phyloP scores from a whole-genome alignment of 805 yeast genomes.

The Ogataea philodendri region DNA sequence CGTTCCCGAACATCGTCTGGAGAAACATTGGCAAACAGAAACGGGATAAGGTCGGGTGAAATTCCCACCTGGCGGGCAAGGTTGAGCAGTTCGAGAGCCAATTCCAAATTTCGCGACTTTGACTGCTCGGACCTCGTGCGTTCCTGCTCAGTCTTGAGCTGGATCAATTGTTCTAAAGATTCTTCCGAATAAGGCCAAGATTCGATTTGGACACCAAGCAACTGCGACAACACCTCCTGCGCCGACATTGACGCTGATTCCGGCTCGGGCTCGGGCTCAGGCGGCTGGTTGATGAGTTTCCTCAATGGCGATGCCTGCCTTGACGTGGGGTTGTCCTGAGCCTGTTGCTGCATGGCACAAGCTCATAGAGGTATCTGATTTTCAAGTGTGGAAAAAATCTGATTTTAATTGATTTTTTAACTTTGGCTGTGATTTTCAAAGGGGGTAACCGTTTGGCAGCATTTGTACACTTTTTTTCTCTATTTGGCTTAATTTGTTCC shows the following conservation, averaged over 20 bases:
- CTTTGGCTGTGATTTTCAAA: constrained; percentile 6
- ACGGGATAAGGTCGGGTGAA: constrained; percentile 28
- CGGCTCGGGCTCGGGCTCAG: constrained; percentile 2
- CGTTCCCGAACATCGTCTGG: constrained; percentile 16
- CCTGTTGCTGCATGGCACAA: constrained; percentile 11
- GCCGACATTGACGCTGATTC: too few relatives aligned
- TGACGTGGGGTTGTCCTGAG: constrained; percentile 10
- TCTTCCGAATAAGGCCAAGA: constrained; percentile 37
- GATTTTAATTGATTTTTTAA: too few relatives aligned
- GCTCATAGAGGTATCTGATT: constrained; percentile 7
- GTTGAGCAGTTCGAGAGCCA: constrained; percentile 39
- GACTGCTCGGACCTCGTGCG: constrained; percentile 39
- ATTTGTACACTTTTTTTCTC: too few relatives aligned
- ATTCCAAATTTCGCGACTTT: constrained; percentile 33
- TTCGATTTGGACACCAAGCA: constrained; percentile 14
- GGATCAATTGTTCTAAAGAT: constrained; percentile 37
- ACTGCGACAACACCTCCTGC: constrained; percentile 10
- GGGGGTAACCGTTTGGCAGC: constrained; percentile 4
- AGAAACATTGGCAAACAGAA: constrained; percentile 20
- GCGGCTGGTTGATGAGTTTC: constrained; percentile 9
- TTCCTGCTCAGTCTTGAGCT: constrained; percentile 42
- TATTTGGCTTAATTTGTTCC: constrained; percentile 2
- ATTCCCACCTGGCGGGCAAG: constrained; percentile 25
- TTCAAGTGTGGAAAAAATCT: too few relatives aligned
- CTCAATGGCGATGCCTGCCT: constrained; percentile 19